These are phyloP conservation scores for Saturnispora diversa DNA, from an alignment of 805 yeast species.

Conservation along the genomic window DNA sequence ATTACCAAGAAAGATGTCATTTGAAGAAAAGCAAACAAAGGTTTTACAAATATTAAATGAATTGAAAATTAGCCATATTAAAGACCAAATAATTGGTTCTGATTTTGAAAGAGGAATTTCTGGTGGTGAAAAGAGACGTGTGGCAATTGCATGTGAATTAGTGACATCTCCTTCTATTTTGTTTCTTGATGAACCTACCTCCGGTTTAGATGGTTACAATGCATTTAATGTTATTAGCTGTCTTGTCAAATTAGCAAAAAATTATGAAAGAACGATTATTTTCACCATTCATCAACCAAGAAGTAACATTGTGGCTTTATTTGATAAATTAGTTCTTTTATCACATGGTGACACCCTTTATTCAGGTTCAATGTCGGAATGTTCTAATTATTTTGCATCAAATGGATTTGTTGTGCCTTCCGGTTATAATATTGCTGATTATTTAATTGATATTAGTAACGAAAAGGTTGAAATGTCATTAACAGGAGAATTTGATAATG, in stretches of 20 bases:
- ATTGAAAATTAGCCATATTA: constrained; percentile 72
- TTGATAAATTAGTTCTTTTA: constrained; percentile 72
- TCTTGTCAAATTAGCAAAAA: constrained; percentile 68
- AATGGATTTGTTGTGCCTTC: constrained; percentile 78
- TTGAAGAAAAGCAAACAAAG: constrained; percentile 61
- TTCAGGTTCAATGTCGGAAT: constrained; percentile 74
- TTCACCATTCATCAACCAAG: constrained; percentile 97
- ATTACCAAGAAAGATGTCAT: constrained; percentile 74
- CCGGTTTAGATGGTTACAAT: constrained; percentile 90
- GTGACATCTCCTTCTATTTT: constrained; percentile 82
- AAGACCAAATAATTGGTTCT: constrained; percentile 81
- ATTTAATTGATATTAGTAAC: constrained; percentile 82
- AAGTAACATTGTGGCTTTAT: constrained; percentile 86
- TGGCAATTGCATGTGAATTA: constrained; percentile 87
- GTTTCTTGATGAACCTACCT: constrained; percentile 88
- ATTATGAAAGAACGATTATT: constrained; percentile 77
- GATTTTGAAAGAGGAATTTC: constrained; percentile 87
- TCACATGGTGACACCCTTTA: constrained; percentile 82
- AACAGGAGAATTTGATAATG: not conserved
- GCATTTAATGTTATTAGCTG: constrained; percentile 88
- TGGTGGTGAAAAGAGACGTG: constrained; percentile 89
- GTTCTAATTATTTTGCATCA: constrained; percentile 64
- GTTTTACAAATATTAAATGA: constrained; percentile 82
- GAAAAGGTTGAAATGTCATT: constrained; percentile 28
- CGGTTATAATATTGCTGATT: constrained; percentile 93